Conservation (phyloP, 2,329 filamentous ascomycete species). For the Trichoderma guizhouense region DNA sequence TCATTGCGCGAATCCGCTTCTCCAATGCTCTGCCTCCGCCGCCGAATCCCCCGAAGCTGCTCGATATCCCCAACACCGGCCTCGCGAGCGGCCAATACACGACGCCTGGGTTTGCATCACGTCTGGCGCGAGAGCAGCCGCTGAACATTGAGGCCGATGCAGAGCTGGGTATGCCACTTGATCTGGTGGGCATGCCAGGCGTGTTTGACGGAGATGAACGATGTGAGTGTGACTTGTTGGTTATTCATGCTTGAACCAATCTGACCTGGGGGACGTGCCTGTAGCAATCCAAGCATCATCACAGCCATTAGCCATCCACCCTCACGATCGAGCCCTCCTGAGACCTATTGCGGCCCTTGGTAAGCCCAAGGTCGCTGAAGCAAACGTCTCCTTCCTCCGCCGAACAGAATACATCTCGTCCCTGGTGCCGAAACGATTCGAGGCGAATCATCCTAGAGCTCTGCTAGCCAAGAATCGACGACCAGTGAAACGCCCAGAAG, state of each 20-base stretch:
- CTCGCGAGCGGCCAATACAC: conserved; percentile 85
- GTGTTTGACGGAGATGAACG: conserved; percentile 94
- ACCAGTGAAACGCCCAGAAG: conserved; percentile 51
- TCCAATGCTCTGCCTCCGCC: conserved; percentile 94
- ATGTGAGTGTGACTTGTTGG: conserved; percentile 51
- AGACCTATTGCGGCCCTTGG: conserved; percentile 80
- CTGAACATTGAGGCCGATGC: conserved; percentile 97
- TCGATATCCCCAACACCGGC: conserved; percentile 93
- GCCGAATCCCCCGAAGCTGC: conserved; percentile 89
- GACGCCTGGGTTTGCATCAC: conserved; percentile 82
- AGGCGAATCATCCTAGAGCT: conserved; percentile 43
- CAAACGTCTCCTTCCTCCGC: conserved; percentile 87
- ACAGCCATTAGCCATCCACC: conserved; percentile 68
- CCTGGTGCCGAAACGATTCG: conserved; percentile 47
- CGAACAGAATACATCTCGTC: conserved; percentile 92
- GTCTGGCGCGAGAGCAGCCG: conserved; percentile 84
- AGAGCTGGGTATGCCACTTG: conserved; percentile 95
- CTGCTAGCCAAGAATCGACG: conserved; percentile 34
- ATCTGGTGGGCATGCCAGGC: conserved; percentile 89
- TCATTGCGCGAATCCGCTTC: conserved; percentile 93
- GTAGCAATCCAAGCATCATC: conserved; percentile 78
- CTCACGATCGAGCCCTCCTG: conserved; percentile 79
- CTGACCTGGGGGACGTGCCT: neutral
- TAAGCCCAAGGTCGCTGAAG: conserved; percentile 72
- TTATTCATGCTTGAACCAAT: neutral